phyloP scores from a whole-genome alignment of 1,284 basidiomycete genomes.

The Puccinia horiana region DNA sequence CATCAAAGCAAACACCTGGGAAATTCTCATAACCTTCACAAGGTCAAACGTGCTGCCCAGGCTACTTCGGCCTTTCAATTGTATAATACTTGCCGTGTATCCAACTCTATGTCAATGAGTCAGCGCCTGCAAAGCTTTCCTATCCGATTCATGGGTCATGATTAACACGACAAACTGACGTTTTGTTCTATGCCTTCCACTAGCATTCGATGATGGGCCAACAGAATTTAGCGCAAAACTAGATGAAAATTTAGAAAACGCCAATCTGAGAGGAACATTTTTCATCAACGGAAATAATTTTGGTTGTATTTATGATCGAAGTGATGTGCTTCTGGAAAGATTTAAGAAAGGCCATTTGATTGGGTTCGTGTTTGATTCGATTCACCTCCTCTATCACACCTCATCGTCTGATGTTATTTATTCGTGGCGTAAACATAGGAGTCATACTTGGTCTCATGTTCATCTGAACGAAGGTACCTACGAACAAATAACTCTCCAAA shows the following conservation, averaged over 20 bases:
- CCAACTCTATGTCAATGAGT: conserved; percentile 9
- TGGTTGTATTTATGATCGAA: conserved; percentile 36
- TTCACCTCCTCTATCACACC: neutral
- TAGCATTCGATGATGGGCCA: conserved; percentile 47
- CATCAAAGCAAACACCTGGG: neutral
- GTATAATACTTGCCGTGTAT: neutral
- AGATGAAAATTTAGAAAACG: conserved; percentile 7
- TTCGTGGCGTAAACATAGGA: neutral
- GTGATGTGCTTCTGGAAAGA: conserved; percentile 3
- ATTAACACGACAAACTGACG: neutral
- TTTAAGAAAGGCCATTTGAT: conserved; percentile 40
- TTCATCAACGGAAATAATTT: conserved; percentile 39
- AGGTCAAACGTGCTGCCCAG: neutral
- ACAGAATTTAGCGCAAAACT: conserved; percentile 14
- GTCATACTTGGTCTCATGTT: conserved; percentile 41
- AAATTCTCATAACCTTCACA: neutral
- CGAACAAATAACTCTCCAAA: conserved; percentile 27
- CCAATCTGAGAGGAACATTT: conserved; percentile 10
- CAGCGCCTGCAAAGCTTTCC: neutral
- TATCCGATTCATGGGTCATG: neutral
- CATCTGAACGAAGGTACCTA: conserved; percentile 20
- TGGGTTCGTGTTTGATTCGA: neutral
- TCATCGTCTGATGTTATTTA: neutral
- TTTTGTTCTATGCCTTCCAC: neutral
- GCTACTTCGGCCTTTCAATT: neutral